Conservation (phyloP, 2,329 filamentous ascomycete species). For the Chlorencoelia australis region DNA sequence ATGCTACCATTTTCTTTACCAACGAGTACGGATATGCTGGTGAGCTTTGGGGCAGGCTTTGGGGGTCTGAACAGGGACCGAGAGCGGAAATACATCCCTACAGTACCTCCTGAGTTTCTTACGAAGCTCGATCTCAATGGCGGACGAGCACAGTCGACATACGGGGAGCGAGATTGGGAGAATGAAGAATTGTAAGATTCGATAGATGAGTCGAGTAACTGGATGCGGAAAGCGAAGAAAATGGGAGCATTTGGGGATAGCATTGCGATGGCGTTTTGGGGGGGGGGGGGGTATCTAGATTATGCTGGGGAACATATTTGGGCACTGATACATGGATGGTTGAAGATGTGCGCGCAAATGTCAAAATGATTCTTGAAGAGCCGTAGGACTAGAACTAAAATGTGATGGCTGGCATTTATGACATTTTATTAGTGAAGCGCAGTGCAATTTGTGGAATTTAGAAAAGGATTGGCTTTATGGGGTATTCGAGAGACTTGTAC, state of each 20-base stretch:
- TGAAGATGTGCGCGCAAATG: too few relatives aligned
- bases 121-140: conserved; percentile 62
- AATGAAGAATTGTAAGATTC: conserved; percentile 44
- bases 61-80: conserved; percentile 85
- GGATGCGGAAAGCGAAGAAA: not conserved
- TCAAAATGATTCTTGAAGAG: too few relatives aligned
- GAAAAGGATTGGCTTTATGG: too few relatives aligned
- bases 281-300: not conserved
- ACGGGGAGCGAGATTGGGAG: conserved; percentile 56
- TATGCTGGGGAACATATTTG: too few relatives aligned
- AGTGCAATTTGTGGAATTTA: too few relatives aligned
- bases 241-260: not conserved
- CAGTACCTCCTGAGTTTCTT: conserved; percentile 86
- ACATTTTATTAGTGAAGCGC: too few relatives aligned
- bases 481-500: too few relatives aligned
- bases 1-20: conserved; percentile 94
- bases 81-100: conserved; percentile 91
- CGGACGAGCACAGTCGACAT: conserved; percentile 43
- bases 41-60: conserved; percentile 90
- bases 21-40: conserved; percentile 93
- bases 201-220: too few relatives aligned
- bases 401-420: too few relatives aligned
- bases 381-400: too few relatives aligned
- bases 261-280: not conserved
- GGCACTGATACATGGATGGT: too few relatives aligned